Conservation (phyloP, 305 asterid genomes). For the Euphrasia arctica region DNA sequence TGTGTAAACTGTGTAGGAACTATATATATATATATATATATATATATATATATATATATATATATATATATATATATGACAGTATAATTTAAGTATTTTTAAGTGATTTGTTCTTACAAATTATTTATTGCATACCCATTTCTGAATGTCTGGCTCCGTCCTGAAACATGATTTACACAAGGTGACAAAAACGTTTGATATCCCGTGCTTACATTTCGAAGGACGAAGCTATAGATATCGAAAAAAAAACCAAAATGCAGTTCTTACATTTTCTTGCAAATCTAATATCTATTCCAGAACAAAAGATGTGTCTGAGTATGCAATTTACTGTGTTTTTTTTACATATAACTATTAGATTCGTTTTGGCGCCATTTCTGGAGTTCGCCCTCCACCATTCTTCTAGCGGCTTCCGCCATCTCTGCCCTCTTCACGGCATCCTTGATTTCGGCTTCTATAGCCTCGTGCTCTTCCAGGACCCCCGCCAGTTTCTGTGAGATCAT, state of each 20-base stretch:
- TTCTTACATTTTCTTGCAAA: slow-evolving; percentile 20
- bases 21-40: slow-evolving; percentile 2
- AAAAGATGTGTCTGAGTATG: slow-evolving; percentile 24
- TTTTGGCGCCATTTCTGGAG: slow-evolving; percentile 60
- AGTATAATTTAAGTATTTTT: too few relatives aligned
- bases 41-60: slow-evolving; percentile 1
- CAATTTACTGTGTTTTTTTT: slow-evolving; percentile 14
- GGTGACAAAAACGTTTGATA: background rate
- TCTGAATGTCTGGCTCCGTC: background rate
- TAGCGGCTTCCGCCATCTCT: slow-evolving; percentile 82
- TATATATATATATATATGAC: background rate
- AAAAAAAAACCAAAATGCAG: background rate
- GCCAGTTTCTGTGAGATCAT: slow-evolving; percentile 39
- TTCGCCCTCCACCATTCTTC: slow-evolving; percentile 57
- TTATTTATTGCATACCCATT: background rate
- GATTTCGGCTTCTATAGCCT: slow-evolving; percentile 49
- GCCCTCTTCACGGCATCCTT: slow-evolving; percentile 60
- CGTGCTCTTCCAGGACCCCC: slow-evolving; percentile 41
- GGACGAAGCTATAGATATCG: slow-evolving; percentile 11
- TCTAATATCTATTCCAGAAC: slow-evolving; percentile 24
- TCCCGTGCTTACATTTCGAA: background rate
- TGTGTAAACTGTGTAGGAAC: slow-evolving; percentile 27
- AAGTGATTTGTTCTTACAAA: too few relatives aligned
- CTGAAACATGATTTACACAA: background rate
- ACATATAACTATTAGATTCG: slow-evolving; percentile 28